Conservation (phyloP, 1,284 basidiomycete species). For the Ceratobasidium sp. region DNA sequence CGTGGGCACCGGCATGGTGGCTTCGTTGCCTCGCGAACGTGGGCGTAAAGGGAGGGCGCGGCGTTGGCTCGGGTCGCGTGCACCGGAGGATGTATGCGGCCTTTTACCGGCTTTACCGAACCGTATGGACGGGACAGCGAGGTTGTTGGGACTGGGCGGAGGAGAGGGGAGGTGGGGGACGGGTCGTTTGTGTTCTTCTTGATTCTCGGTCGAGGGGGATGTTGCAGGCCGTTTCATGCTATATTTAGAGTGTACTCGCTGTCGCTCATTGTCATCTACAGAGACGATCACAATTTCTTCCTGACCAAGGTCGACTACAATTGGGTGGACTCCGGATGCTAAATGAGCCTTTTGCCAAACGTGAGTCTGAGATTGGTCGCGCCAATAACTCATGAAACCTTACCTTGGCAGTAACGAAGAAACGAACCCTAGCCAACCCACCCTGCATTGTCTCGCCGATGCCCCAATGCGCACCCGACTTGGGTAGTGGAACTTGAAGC, state of each 20-base stretch:
- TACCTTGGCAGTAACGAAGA: conserved; percentile 72
- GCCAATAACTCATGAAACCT: conserved; percentile 52
- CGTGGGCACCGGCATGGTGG: conserved; percentile 5
- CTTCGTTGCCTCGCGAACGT: conserved; percentile 30
- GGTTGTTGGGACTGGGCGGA: conserved; percentile 18
- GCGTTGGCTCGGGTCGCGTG: conserved; percentile 23
- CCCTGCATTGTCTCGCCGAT: conserved; percentile 75
- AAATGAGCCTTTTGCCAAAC: conserved; percentile 8
- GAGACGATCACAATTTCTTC: conserved; percentile 68
- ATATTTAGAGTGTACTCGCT: conserved; percentile 67
- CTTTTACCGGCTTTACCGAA: conserved; percentile 19
- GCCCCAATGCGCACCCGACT: conserved; percentile 67
- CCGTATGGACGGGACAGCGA: neutral
- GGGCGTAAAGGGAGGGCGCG: conserved; percentile 23
- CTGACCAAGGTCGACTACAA: conserved; percentile 66
- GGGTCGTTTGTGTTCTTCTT: conserved; percentile 1
- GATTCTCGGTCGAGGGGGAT: conserved; percentile 20
- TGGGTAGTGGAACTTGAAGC: conserved; percentile 71
- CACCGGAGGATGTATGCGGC: conserved; percentile 37
- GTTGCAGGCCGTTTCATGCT: conserved; percentile 48
- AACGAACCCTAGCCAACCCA: conserved; percentile 67
- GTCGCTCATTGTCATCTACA: conserved; percentile 70
- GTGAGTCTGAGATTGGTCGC: conserved; percentile 50
- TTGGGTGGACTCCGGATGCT: conserved; percentile 42
- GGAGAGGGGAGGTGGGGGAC: conserved; percentile 36